These are phyloP conservation scores for Russula brevipes DNA, from an alignment of 768 basidiomycete genomes.

Conservation along the genomic window DNA sequence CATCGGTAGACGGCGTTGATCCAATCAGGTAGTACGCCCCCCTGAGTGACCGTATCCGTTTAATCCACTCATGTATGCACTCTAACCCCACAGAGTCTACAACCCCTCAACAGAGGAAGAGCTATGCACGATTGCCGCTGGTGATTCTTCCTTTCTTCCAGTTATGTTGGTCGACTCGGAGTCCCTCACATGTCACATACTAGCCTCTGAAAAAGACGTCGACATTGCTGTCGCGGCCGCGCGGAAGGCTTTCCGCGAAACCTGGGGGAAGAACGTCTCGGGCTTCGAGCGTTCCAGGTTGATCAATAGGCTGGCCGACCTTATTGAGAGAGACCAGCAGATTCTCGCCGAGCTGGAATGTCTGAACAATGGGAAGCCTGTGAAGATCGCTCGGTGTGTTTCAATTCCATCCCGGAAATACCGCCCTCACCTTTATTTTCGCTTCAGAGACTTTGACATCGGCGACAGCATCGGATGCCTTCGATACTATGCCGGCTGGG, in stretches of 20 bases:
- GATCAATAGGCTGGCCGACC: slow-evolving; percentile 80
- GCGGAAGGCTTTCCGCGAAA: slow-evolving; percentile 72
- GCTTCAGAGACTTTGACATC: slow-evolving; percentile 71
- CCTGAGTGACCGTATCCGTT: background rate
- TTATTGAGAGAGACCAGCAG: slow-evolving; percentile 81
- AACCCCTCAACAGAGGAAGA: slow-evolving; percentile 79
- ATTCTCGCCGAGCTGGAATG: slow-evolving; percentile 79
- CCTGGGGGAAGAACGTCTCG: slow-evolving; percentile 88
- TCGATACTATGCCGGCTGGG: slow-evolving; percentile 93
- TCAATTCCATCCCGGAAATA: slow-evolving; percentile 30
- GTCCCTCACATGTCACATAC: background rate
- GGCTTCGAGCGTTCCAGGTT: slow-evolving; percentile 76
- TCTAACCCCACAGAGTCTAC: slow-evolving; percentile 23
- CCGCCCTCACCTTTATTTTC: background rate
- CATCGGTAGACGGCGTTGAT: slow-evolving; percentile 65
- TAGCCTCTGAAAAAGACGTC: slow-evolving; percentile 70
- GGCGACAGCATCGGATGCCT: slow-evolving; percentile 72
- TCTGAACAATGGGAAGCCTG: slow-evolving; percentile 90
- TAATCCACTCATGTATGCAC: background rate
- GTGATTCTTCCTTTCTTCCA: slow-evolving; percentile 21
- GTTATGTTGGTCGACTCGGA: background rate
- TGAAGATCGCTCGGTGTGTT: slow-evolving; percentile 48
- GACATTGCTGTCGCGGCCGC: slow-evolving; percentile 82
- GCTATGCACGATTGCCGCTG: slow-evolving; percentile 61
- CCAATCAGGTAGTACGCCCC: slow-evolving; percentile 49